Conservation (phyloP, 2,329 filamentous ascomycete genomes). For the Ilyonectria robusta region DNA sequence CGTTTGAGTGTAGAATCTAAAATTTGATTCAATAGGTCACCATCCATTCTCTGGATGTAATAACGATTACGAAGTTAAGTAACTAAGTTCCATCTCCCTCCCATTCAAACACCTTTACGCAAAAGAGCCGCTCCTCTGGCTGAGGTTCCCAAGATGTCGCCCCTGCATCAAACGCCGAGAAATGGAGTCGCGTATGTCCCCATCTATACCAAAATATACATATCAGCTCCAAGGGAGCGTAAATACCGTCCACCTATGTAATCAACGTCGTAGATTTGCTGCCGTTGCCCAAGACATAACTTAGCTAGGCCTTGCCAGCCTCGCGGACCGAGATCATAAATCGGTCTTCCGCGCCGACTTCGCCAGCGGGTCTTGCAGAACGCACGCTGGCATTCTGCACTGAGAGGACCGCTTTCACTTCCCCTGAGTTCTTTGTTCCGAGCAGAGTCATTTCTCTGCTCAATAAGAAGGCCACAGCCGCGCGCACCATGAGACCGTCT, state of each 20-base stretch:
- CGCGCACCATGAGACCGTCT: slow-evolving; percentile 78
- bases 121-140: background rate
- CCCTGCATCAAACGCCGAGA: slow-evolving; percentile 45
- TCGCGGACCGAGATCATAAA: slow-evolving; percentile 55
- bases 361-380: slow-evolving; percentile 55
- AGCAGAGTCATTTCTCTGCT: slow-evolving; percentile 67
- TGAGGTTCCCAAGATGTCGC: slow-evolving; percentile 29
- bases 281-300: slow-evolving; percentile 25
- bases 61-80: slow-evolving; percentile 33
- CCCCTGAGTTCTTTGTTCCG: slow-evolving; percentile 59
- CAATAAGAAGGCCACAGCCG: slow-evolving; percentile 77
- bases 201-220: slow-evolving; percentile 49
- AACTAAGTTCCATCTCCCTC: slow-evolving; percentile 28
- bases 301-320: slow-evolving; percentile 51
- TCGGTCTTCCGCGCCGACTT: slow-evolving; percentile 63
- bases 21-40: slow-evolving; percentile 39
- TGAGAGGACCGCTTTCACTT: slow-evolving; percentile 58
- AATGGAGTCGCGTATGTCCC: slow-evolving; percentile 42
- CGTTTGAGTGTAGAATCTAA: background rate
- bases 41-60: slow-evolving; percentile 32
- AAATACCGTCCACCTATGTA: slow-evolving; percentile 27
- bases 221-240: slow-evolving; percentile 17
- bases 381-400: slow-evolving; percentile 48
- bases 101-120: slow-evolving; percentile 12
- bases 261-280: slow-evolving; percentile 26